A percentile compares a stretch with the other conserved stretches of the same genome.
phyloP scores from a whole-genome alignment of 345 rosid genomes.

The Melastoma malabathricum region DNA sequence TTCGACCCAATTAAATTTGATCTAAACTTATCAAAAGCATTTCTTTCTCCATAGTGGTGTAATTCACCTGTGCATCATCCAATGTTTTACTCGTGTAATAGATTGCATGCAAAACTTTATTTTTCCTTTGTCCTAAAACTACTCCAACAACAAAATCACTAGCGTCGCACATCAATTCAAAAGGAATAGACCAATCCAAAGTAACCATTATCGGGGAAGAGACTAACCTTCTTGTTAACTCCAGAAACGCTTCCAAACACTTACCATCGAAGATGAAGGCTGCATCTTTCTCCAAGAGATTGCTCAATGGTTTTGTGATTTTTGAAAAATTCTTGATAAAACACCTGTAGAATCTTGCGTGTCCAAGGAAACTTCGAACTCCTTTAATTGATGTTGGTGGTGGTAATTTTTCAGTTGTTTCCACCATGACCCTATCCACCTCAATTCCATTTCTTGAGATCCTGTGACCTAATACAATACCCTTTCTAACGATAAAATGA shows the following conservation, averaged over 20 bases:
- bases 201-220: not conserved
- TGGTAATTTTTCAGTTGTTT: not conserved
- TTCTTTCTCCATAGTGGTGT: too few relatives aligned
- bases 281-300: not conserved
- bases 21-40: too few relatives aligned
- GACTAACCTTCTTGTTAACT: not conserved
- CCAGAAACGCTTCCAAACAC: not conserved
- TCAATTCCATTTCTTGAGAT: conserved; percentile 1
- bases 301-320: not conserved
- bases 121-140: too few relatives aligned
- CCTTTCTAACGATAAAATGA: not conserved
- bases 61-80: too few relatives aligned
- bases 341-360: not conserved
- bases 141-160: too few relatives aligned
- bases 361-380: not conserved
- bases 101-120: too few relatives aligned
- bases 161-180: not conserved
- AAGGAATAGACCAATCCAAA: not conserved
- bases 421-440: conserved; percentile 1
- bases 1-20: too few relatives aligned
- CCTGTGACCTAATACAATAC: not conserved
- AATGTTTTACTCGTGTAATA: too few relatives aligned
- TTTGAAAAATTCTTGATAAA: conserved; percentile 1
- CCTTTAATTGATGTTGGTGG: not conserved
- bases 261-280: not conserved